A percentile compares a stretch with the other conserved stretches of the same genome.
Evolutionary conservation across 1,284 basidiomycete species (phyloP).

Genomic region (Tilletia setariae): DNA sequence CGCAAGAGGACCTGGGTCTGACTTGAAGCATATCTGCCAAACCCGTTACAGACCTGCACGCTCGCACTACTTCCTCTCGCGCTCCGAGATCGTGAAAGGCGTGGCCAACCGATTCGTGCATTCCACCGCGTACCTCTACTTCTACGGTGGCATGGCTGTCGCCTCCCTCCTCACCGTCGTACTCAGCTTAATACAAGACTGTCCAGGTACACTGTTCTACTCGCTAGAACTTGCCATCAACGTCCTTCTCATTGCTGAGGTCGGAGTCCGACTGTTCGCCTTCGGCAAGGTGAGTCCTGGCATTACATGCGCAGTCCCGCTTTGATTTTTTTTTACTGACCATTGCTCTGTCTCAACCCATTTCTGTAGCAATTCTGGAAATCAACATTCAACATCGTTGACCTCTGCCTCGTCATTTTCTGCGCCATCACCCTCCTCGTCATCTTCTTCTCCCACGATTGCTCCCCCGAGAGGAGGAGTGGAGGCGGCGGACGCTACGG

Average conservation of each 20-base stretch:
- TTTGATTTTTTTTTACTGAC: neutral
- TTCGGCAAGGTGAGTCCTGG: constrained; percentile 39
- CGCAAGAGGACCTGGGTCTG: no score
- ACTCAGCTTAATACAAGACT: constrained; percentile 42
- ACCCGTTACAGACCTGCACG: constrained; percentile 17
- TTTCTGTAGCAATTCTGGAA: constrained; percentile 48
- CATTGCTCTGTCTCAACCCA: neutral
- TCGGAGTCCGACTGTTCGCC: constrained; percentile 42
- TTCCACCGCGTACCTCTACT: constrained; percentile 48
- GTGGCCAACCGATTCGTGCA: constrained; percentile 53
- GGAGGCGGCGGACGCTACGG: constrained; percentile 15
- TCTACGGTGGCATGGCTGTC: constrained; percentile 50
- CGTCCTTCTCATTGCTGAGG: constrained; percentile 47
- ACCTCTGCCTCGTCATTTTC: constrained; percentile 45
- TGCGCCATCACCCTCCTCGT: constrained; percentile 48
- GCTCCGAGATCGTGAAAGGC: constrained; percentile 50
- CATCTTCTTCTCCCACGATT: constrained; percentile 51
- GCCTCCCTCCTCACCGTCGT: constrained; percentile 47
- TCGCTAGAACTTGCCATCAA: constrained; percentile 48
- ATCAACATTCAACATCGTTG: constrained; percentile 49
- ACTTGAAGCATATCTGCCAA: no score
- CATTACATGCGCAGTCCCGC: neutral
- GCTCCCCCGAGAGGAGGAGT: constrained; percentile 39
- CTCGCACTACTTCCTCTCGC: constrained; percentile 44
- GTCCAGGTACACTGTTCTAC: constrained; percentile 50